Conservation (phyloP, 257 asterid species). For the Fraxinus anomala region DNA sequence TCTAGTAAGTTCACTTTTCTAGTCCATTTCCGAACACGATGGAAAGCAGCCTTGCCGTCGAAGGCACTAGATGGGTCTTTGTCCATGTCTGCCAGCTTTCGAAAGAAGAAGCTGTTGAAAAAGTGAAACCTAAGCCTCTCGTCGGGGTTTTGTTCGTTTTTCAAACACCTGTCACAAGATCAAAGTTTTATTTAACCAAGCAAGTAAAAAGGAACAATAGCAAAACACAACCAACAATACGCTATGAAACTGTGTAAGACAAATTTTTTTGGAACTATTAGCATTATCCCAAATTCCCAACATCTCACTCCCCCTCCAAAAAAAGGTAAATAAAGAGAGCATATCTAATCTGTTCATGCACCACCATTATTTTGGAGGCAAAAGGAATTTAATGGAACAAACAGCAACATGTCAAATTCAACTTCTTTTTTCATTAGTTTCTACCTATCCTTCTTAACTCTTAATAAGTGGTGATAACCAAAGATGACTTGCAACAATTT, state of each 20-base stretch:
- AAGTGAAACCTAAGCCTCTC: slow-evolving; percentile 70
- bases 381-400: slow-evolving; percentile 17
- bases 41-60: slow-evolving; percentile 88
- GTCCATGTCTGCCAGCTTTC: slow-evolving; percentile 91
- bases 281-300: slow-evolving; percentile 3
- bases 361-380: slow-evolving; percentile 12
- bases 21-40: slow-evolving; percentile 97
- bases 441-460: slow-evolving; percentile 3
- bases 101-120: slow-evolving; percentile 92
- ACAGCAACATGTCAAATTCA: slow-evolving; percentile 15
- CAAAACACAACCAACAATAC: slow-evolving; percentile 7
- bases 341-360: slow-evolving; percentile 9
- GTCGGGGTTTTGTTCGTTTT: slow-evolving; percentile 55
- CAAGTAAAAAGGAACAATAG: slow-evolving; percentile 14
- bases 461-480: slow-evolving; percentile 5
- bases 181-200: slow-evolving; percentile 28
- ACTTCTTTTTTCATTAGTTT: slow-evolving; percentile 9
- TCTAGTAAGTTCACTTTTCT: slow-evolving; percentile 77
- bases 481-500: neutral
- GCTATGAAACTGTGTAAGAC: slow-evolving; percentile 18
- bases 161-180: slow-evolving; percentile 64
- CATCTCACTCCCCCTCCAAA: slow-evolving; percentile 1
- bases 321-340: neutral
- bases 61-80: slow-evolving; percentile 86
- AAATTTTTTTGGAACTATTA: slow-evolving; percentile 21